Base-by-base conservation (phyloP, 75 land plant species). In the Sequoia sempervirens region DNA sequence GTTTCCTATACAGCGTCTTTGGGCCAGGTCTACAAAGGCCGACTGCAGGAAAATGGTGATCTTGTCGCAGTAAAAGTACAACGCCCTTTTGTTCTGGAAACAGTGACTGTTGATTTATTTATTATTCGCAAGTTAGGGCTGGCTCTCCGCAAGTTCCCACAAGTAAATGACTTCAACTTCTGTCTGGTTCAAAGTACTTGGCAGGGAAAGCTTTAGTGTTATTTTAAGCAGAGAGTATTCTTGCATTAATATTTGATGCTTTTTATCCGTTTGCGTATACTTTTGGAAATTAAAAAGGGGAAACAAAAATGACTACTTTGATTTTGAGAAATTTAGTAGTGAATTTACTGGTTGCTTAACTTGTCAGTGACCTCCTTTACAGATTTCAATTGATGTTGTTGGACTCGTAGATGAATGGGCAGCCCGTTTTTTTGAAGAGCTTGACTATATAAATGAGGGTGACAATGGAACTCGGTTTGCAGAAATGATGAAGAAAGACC, bases 321-420 rank as follows among this genome's bases (percentile, higher is more conserved):
- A 64, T 81, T 81, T 58, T 18, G 72, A 61, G 20, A 61, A 52
- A 30, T n/a, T 37, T 20, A 14, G 54, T 50, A 47, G 6, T 81
- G 56, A 50, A 75, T 11, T 40, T 38, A 75, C 8, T 75, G 78
- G 41, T 41, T 45, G 30, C 45, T 34, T 26, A 46, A 41, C 50
- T 74, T 84, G 7, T 81, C 66, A 61, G 52, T 46, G 54, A 28
- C 58, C 20, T 26, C 36, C 43, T 56, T 86, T 83, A 78, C 93
- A 97, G 99, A 89, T 98, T 73, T 93, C 99, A 23, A 83, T 98
- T 80, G 99, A 98, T 91, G 94, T 98, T 84, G 99, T 98, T 88
- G 99, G 99, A 72, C 91, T 98, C 86, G 97, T 98, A 80, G 99
- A 98, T 91, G 99, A 98, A 89, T 98, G 99, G 99, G 99, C 99